Conservation (phyloP, 2,329 filamentous ascomycete genomes). For the Rutstroemia sp. region DNA sequence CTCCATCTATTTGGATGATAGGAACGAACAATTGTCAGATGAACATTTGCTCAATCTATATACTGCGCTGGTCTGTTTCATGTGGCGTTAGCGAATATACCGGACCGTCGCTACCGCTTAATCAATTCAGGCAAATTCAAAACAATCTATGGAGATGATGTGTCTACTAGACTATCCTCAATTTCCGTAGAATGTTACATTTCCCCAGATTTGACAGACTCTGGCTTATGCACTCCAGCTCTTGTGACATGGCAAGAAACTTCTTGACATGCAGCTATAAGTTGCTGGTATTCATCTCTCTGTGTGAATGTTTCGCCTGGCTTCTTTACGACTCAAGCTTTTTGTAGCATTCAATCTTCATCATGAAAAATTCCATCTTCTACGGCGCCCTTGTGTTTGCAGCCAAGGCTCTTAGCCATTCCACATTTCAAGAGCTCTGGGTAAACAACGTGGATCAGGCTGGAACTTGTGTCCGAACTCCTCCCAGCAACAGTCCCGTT, state of each 20-base stretch:
- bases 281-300: neutral
- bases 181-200: neutral
- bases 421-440: constrained; percentile 32
- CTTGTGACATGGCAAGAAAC: neutral
- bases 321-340: neutral
- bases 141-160: neutral
- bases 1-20: too few relatives aligned
- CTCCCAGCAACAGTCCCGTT: constrained; percentile 44
- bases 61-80: neutral
- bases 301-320: neutral
- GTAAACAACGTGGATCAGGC: constrained; percentile 39
- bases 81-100: neutral
- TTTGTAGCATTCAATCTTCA: neutral
- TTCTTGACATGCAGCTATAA: neutral
- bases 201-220: neutral
- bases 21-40: neutral
- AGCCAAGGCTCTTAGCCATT: constrained; percentile 29
- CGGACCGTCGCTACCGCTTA: constrained; percentile 1
- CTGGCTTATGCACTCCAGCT: neutral
- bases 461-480: constrained; percentile 41
- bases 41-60: neutral
- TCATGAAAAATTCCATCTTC: neutral
- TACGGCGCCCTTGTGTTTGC: neutral
- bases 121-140: constrained; percentile 8
- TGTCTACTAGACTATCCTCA: neutral